Base-by-base conservation (phyloP, 2,329 filamentous ascomycete genomes). In the Fusarium zealandicum region DNA sequence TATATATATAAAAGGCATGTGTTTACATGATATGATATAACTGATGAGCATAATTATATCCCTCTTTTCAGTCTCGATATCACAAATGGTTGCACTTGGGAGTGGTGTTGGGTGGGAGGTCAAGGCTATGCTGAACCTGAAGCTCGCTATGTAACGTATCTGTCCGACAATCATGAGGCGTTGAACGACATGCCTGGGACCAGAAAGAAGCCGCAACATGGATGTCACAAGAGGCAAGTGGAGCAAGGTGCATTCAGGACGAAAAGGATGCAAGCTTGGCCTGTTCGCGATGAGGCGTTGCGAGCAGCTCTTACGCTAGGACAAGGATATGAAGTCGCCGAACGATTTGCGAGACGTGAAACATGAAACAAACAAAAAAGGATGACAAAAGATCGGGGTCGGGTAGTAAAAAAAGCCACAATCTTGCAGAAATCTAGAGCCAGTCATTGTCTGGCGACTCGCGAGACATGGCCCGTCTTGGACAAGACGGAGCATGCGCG, bases 291-390 rank as follows among this genome's bases (percentile, higher is more conserved):
- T 37, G 28, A 43, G 55, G 51, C 38, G 53, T 39, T 49, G 48
- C 20, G 43, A 46, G 45, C 28, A n/a, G n/a, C n/a, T n/a, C n/a
- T n/a, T n/a, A n/a, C n/a, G 25, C 48, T 33, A 56, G 30, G 47
- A 54, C 47, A 48, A 33, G 55, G 55, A 55, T 61, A 45, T 58
- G 51, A 39, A 49, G 47, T 58, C 36, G 41, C 39, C 37, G 40
- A 41, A 17, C 8, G 25, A 45, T 32, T 35, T 49, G 22, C 60
- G 59, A 57, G 60, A 61, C 59, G 48, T 63, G 59, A 63, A 63
- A 63, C 59, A 63, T 51, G 43, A 63, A 61, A 43, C 47, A 57
- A 46, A 16, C 22, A 30, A 40, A 50, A 63, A 48, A 46, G 32
- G 14, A 38, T 45, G 33, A 30, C 28, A 27, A 40, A 27, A 6